A percentile compares a stretch with the other conserved stretches of the same genome.
These are phyloP conservation scores for Clarireedia monteithiana DNA, from an alignment of 2,329 filamentous ascomycete species.

Conservation along the genomic window DNA sequence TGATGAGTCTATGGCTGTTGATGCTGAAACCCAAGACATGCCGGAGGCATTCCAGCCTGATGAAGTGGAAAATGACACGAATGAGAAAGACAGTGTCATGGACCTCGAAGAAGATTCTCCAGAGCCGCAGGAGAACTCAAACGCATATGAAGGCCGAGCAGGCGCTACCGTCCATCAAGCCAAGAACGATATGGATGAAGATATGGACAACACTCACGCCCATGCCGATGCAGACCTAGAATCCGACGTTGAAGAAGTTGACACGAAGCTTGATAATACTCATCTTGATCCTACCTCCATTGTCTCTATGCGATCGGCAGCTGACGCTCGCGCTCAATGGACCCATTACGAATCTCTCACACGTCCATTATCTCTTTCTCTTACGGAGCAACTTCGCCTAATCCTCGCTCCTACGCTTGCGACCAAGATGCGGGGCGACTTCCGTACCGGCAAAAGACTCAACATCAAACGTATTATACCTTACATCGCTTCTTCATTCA, in stretches of 20 bases:
- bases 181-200: constrained; percentile 37
- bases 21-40: constrained; percentile 55
- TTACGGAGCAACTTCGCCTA: constrained; percentile 90
- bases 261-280: constrained; percentile 61
- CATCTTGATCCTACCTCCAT: constrained; percentile 44
- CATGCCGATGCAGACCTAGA: constrained; percentile 29
- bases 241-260: constrained; percentile 31
- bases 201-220: constrained; percentile 44
- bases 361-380: constrained; percentile 74
- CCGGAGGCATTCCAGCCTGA: constrained; percentile 42
- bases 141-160: constrained; percentile 47
- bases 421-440: constrained; percentile 92
- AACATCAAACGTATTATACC: constrained; percentile 99
- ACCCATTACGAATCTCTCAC: constrained; percentile 75
- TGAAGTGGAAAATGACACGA: constrained; percentile 36
- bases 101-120: constrained; percentile 33
- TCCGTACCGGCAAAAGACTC: constrained; percentile 93
- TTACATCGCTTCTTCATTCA: constrained; percentile 96
- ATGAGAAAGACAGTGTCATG: constrained; percentile 37
- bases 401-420: constrained; percentile 92
- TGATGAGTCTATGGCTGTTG: constrained; percentile 82
- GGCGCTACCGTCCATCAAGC: constrained; percentile 48
- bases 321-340: constrained; percentile 71
- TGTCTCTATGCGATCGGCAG: constrained; percentile 31
- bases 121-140: constrained; percentile 36